These are phyloP conservation scores for Neocatenulostroma microsporum DNA, from an alignment of 2,329 filamentous ascomycete species.

Conservation along the genomic window DNA sequence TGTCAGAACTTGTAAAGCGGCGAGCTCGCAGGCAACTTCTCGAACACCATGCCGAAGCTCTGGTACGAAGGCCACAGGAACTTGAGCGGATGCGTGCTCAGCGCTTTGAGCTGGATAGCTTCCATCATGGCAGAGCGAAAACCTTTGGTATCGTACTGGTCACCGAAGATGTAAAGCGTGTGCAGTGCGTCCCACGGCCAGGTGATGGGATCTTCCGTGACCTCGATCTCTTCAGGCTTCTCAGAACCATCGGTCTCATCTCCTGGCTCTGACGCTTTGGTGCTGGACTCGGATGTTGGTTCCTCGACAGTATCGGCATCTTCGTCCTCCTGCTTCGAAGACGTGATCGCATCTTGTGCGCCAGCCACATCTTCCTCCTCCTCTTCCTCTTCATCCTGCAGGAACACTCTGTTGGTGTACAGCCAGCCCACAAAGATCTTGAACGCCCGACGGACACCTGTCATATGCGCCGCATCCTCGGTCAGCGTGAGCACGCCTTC, in stretches of 20 bases:
- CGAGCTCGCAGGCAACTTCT: neutral
- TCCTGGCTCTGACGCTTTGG: too few relatives aligned
- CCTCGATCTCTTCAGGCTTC: too few relatives aligned
- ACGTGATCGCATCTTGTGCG: too few relatives aligned
- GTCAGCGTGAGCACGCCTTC: conserved; percentile 2
- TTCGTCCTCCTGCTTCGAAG: too few relatives aligned
- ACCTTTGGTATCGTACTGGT: neutral
- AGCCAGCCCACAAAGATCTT: neutral
- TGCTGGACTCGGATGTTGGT: too few relatives aligned
- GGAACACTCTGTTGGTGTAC: neutral
- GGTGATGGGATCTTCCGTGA: too few relatives aligned
- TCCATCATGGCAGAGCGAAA: neutral
- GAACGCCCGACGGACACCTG: conserved; percentile 3
- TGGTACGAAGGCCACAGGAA: too few relatives aligned
- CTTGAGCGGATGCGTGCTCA: too few relatives aligned
- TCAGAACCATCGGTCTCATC: too few relatives aligned
- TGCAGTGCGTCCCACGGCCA: neutral
- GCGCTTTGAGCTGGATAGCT: neutral
- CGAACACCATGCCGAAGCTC: neutral
- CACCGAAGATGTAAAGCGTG: neutral
- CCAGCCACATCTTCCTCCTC: too few relatives aligned
- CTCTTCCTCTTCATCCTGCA: too few relatives aligned
- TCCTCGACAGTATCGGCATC: too few relatives aligned
- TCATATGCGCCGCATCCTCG: conserved; percentile 4
- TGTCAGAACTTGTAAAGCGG: neutral